Evolutionary conservation across 228 moss, liverwort and hornwort species (phyloP).

Genomic region (Sphagnum fallax): DNA sequence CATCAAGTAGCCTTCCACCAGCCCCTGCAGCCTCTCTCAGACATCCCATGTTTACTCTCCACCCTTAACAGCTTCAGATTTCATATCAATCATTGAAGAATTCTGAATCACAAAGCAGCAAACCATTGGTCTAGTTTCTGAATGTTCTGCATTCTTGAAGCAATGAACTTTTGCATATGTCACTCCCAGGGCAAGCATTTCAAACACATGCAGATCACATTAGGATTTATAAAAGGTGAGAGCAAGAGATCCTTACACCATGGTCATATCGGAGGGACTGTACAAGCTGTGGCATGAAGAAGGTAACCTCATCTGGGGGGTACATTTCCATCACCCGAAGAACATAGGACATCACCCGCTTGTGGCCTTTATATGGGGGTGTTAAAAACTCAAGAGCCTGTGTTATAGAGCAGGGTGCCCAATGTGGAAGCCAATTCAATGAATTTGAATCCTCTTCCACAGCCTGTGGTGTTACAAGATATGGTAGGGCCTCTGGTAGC

Average conservation of each 20-base stretch:
- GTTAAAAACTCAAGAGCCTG: conserved; percentile 71
- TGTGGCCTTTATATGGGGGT: conserved; percentile 75
- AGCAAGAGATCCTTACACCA: conserved; percentile 28
- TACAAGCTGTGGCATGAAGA: conserved; percentile 93
- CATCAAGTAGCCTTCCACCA: conserved; percentile 88
- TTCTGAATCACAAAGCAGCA: neutral
- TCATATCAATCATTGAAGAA: neutral
- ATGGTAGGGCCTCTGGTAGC: conserved; percentile 65
- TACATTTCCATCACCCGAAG: conserved; percentile 85
- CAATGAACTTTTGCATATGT: no score
- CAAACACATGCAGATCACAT: no score
- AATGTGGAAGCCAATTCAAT: conserved; percentile 57
- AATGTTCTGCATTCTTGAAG: no score
- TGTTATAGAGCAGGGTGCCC: conserved; percentile 80
- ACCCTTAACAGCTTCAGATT: no score
- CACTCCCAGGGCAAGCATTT: no score
- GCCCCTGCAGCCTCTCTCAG: conserved; percentile 29
- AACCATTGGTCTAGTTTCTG: no score
- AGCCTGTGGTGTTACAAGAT: conserved; percentile 73
- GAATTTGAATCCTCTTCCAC: conserved; percentile 63
- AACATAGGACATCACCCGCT: conserved; percentile 83
- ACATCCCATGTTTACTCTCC: neutral
- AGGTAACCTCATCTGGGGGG: conserved; percentile 76
- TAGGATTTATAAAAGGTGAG: no score
- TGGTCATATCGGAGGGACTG: conserved; percentile 78